These are phyloP conservation scores for Termitomyces sp. DNA, from an alignment of 768 basidiomycete species.

Conservation along the genomic window DNA sequence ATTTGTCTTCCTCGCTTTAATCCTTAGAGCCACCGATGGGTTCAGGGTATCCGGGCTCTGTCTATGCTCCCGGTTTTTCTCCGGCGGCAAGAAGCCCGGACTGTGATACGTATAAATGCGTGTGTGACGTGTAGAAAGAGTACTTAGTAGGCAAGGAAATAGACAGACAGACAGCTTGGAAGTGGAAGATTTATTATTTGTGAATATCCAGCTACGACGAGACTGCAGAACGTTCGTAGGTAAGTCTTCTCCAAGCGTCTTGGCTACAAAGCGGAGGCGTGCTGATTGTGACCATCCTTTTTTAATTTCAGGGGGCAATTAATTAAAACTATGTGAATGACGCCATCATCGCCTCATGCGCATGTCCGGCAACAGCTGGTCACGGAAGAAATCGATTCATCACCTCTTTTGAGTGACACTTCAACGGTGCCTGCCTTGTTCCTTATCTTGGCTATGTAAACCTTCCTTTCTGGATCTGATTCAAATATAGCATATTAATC, in stretches of 20 bases:
- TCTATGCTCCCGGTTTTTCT: background rate
- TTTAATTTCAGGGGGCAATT: background rate
- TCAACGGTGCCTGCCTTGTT: background rate
- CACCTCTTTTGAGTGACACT: background rate
- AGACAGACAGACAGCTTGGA: background rate
- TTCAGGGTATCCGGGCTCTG: background rate
- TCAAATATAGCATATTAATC: background rate
- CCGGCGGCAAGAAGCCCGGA: background rate
- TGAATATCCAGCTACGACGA: background rate
- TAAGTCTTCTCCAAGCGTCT: background rate
- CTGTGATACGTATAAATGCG: background rate
- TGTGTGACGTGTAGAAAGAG: background rate
- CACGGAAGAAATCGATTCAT: constrained; percentile 1
- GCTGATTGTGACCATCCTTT: background rate
- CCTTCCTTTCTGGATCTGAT: constrained; percentile 2
- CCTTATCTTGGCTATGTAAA: background rate
- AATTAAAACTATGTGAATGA: constrained; percentile 1
- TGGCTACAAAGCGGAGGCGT: background rate
- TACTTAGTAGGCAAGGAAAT: background rate
- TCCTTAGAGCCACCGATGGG: background rate
- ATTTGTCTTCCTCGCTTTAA: background rate
- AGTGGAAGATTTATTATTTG: background rate
- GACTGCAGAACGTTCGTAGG: background rate
- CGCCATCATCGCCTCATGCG: constrained; percentile 9
- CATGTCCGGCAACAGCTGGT: constrained; percentile 7